Evolutionary conservation across 2,329 filamentous ascomycete genomes (phyloP), one percentile per base, ranked within the genome.

Genomic region (Emergomyces orientalis): DNA sequence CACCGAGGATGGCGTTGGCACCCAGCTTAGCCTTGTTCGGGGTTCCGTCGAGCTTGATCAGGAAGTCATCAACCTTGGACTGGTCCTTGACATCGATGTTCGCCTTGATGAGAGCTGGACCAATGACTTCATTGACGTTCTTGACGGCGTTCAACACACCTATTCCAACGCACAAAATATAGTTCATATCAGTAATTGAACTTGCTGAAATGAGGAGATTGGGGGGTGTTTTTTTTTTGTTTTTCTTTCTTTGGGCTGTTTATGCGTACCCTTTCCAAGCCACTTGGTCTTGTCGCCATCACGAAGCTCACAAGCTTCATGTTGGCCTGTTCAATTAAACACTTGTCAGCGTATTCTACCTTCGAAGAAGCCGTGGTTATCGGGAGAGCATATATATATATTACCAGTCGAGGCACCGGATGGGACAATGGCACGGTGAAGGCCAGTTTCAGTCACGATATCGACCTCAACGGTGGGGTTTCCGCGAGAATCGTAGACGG

Each of bases 391-490:
- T 43, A 9, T 34, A 9, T 34, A 59, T 62, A 83, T 87, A 75
- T 78, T 49, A 92, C 89, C 91, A 73, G 92, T 97, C 72, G 93
- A 97, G 74, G 93, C 93, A 78, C 93, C 93, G 69, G 92, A 97
- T 73, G 93, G 93, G 67, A 97, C 93, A 77, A 97, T 97, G 77
- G 93, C 92, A 76, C 93, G 91, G 87, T 97, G 92, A 68, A 97
- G 88, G 75, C 93, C 93, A 73, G 89, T 95, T 83, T 96, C 91
- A 72, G 92, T 97, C 81, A 96, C 89, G 72, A 97, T 86, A 78
- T 97, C 93, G 74, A 97, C 93, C 85, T 97, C 93, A 75, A 97
- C 93, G 77, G 94, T 99, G 75, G 94, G 94, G 88, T 99, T 99
- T 78, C 86, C 86, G 71, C 94, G 93, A 79, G 94, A 97, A 86